Percentiles rank a stretch among this genome's conserved stretches.
phyloP scores from a whole-genome alignment of 2,329 filamentous ascomycete genomes.

The Drechslerella coelobrocha region DNA sequence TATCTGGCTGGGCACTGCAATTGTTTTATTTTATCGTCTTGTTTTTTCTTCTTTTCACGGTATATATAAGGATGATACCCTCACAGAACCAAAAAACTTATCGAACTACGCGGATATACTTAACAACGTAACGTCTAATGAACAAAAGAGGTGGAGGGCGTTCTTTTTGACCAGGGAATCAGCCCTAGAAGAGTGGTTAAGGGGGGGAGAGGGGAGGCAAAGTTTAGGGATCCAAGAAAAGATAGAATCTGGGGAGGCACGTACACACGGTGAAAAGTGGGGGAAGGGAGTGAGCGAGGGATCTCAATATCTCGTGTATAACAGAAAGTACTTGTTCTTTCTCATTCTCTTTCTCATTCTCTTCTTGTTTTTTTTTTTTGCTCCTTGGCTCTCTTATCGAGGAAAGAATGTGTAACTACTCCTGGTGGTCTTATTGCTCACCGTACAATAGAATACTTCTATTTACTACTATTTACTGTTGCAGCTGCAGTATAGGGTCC shows the following conservation, averaged over 20 bases:
- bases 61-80: conserved; percentile 50
- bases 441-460: neutral
- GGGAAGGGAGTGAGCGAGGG: neutral
- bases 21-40: neutral
- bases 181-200: too few relatives aligned
- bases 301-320: neutral
- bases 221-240: too few relatives aligned
- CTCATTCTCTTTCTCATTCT: neutral
- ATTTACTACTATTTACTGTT: neutral
- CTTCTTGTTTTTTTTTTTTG: neutral
- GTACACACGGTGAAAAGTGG: neutral
- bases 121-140: conserved; percentile 39
- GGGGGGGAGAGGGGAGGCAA: too few relatives aligned
- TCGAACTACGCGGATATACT: conserved; percentile 16
- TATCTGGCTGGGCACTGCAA: neutral
- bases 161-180: neutral
- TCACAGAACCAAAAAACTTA: conserved; percentile 29
- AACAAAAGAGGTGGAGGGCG: conserved; percentile 6
- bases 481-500: neutral
- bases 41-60: conserved; percentile 16
- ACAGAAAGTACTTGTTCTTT: neutral
- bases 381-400: too few relatives aligned
- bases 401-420: neutral
- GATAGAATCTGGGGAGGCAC: neutral
- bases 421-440: neutral